phyloP scores from a whole-genome alignment of 495 filamentous ascomycete genomes.

The Tuber borchii region DNA sequence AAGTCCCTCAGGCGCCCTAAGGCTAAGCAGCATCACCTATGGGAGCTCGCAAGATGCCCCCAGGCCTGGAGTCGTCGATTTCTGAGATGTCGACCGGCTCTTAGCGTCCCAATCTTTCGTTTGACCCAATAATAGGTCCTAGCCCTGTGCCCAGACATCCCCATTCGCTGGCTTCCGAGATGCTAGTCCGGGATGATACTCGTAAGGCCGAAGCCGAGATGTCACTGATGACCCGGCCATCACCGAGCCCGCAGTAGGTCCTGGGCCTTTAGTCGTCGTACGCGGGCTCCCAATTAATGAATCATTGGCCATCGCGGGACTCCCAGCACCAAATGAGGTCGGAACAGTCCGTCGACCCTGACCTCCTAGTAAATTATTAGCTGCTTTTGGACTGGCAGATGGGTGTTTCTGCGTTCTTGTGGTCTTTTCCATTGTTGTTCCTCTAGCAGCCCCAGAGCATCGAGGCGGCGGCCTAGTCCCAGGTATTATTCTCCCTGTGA shows the following conservation, averaged over 20 bases:
- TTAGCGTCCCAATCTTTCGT: not conserved
- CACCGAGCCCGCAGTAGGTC: not conserved
- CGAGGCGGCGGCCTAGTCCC: not conserved
- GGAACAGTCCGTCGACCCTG: not conserved
- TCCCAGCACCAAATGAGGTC: too few species aligned
- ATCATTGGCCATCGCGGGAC: too few species aligned
- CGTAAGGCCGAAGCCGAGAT: too few species aligned
- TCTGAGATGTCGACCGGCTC: not conserved
- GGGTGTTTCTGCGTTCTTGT: not conserved
- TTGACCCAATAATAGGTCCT: not conserved
- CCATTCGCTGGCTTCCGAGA: not conserved
- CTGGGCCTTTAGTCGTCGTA: not conserved
- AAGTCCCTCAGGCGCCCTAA: not conserved
- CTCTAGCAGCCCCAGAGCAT: not conserved
- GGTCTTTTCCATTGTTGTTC: not conserved
- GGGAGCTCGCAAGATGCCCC: too few species aligned
- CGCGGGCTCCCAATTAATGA: too few species aligned
- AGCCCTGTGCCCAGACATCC: not conserved
- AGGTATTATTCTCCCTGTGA: not conserved
- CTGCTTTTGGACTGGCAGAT: not conserved
- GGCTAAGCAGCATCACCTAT: not conserved
- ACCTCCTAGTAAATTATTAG: not conserved
- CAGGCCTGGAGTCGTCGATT: too few species aligned
- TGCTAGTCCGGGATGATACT: not conserved
- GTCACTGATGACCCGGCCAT: not conserved